Evolutionary conservation across 129 eudicot genomes (phyloP), one percentile per base, ranked within the genome.

Genomic region (Pittosporum tobira): DNA sequence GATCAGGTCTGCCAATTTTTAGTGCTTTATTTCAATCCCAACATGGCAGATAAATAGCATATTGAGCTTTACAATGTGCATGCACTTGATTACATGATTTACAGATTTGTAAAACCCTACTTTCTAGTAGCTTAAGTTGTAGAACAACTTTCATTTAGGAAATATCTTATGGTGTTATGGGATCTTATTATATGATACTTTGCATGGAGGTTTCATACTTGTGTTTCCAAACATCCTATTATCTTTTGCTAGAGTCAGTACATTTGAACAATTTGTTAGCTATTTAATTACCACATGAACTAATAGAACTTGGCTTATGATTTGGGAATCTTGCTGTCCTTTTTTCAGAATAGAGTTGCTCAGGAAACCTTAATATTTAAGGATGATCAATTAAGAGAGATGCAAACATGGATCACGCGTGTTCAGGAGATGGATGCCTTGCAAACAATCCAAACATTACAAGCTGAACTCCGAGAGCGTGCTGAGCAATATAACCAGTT

Each of bases 281-380:
- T n/a, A n/a, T n/a, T n/a, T n/a, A n/a, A n/a, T n/a, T n/a, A n/a
- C n/a, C n/a, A n/a, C n/a, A n/a, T n/a, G n/a, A n/a, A n/a, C n/a
- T n/a, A n/a, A n/a, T n/a, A n/a, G n/a, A n/a, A n/a, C n/a, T n/a
- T n/a, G n/a, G n/a, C n/a, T n/a, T n/a, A n/a, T n/a, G n/a, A n/a
- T n/a, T n/a, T n/a, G n/a, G n/a, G 27, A 9, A 40, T 25, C 22
- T 29, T 15, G n/a, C 15, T 4, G 6, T 49, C 12, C 48, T 14
- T n/a, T n/a, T n/a, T 83, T 63, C 99, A 91, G 99, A 86, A 91
- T 78, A 76, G 96, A 63, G 76, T 71, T 72, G 81, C 88, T 64
- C 96, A 91, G 77, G 99, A 87, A 67, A 75, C 83, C 49, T 49
- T 83, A 48, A 51, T 78, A 7, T 83, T 68, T 66, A 93, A 84